phyloP scores from a whole-genome alignment of 2,329 filamentous ascomycete species.

The Paraphoma chrysanthemicola region DNA sequence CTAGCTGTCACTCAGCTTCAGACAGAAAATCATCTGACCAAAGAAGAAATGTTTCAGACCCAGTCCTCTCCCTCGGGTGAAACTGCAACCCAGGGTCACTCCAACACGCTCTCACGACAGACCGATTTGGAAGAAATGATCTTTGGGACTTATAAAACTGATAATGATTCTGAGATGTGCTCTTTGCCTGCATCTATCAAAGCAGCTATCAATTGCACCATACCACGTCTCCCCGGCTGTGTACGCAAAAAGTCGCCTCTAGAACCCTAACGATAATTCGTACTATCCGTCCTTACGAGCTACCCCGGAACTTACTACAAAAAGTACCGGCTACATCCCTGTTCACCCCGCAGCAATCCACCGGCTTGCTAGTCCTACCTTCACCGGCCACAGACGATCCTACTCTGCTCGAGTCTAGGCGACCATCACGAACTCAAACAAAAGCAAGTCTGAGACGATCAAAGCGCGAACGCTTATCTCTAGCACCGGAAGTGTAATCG shows the following conservation, averaged over 20 bases:
- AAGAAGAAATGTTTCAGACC: not conserved
- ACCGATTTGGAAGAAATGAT: no score
- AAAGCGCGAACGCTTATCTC: not conserved
- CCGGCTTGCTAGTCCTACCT: not conserved
- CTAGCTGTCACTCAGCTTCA: not conserved
- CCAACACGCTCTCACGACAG: no score
- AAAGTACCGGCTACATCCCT: not conserved
- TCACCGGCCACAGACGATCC: constrained; percentile 4
- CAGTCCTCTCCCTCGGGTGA: not conserved
- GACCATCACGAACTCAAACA: not conserved
- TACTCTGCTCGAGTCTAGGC: not conserved
- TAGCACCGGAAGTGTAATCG: not conserved
- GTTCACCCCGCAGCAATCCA: constrained; percentile 1
- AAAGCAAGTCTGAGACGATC: not conserved
- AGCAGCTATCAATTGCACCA: no score
- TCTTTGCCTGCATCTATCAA: no score
- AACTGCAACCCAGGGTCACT: not conserved
- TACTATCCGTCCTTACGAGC: constrained; percentile 1
- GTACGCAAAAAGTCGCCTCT: no score
- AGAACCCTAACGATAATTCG: not conserved
- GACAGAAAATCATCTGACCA: not conserved
- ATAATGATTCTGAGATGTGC: no score
- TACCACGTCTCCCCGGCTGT: no score
- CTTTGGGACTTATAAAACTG: no score
- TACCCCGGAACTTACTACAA: constrained; percentile 1